Evolutionary conservation across 2,329 filamentous ascomycete species (phyloP).

Genomic region (Raffaelea albimanens): DNA sequence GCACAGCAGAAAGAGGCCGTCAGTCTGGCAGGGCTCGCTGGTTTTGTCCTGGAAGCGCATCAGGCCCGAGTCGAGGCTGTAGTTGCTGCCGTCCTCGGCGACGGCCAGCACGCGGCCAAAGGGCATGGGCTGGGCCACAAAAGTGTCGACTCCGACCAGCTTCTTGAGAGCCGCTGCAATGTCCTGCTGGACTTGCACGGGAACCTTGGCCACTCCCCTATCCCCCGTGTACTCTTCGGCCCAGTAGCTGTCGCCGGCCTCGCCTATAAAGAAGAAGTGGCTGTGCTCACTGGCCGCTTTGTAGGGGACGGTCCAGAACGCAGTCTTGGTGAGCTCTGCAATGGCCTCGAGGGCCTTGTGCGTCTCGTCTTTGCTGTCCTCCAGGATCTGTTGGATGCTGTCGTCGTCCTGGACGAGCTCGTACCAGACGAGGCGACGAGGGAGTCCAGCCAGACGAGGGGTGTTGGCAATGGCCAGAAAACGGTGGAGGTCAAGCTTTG

Average conservation of each 20-base stretch:
- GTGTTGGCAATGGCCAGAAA: not conserved
- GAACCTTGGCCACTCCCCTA: no score
- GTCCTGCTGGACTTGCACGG: no score
- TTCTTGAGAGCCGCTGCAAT: no score
- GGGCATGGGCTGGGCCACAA: not conserved
- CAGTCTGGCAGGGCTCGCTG: not conserved
- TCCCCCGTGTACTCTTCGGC: no score
- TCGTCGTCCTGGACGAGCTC: not conserved
- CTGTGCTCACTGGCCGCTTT: no score
- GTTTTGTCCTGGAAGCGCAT: not conserved
- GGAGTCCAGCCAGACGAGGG: not conserved
- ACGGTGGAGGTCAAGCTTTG: not conserved
- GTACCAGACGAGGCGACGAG: conserved; percentile 3
- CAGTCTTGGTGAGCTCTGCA: no score
- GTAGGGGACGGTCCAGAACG: no score
- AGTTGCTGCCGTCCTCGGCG: not conserved
- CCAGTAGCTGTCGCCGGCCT: no score
- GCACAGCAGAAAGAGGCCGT: not conserved
- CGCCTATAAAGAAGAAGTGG: no score
- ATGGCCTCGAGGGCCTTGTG: no score
- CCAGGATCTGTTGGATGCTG: not conserved
- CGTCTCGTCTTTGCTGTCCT: no score
- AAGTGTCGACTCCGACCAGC: no score
- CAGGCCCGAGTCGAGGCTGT: not conserved
- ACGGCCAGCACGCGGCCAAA: not conserved